Evolutionary conservation across 163 green algal species (phyloP).

Genomic region (Scenedesmus sp.): DNA sequence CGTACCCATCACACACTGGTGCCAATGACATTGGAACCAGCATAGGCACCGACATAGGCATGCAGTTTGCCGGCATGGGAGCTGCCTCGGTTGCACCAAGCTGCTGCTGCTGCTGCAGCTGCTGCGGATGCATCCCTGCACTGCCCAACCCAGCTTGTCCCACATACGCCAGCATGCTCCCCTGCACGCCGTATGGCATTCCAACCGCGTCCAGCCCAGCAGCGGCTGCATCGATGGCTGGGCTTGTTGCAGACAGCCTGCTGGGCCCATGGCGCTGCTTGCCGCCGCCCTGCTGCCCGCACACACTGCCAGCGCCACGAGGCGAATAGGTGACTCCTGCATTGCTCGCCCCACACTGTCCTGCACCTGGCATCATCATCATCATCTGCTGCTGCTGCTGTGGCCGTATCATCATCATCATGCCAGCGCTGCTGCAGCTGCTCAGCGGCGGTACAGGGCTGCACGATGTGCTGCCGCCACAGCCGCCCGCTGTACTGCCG

Average conservation of each 20-base stretch:
- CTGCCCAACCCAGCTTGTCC: background rate
- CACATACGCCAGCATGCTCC: background rate
- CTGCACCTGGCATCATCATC: background rate
- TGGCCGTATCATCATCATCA: background rate
- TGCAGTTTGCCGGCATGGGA: background rate
- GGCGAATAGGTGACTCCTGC: background rate
- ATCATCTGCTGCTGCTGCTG: constrained; percentile 9
- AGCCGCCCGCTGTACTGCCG: background rate
- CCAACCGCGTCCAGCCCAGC: background rate
- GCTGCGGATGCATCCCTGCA: background rate
- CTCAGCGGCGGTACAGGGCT: background rate
- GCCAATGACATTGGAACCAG: background rate
- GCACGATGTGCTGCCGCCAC: background rate
- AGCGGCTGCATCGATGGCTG: constrained; percentile 8
- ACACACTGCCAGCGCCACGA: background rate
- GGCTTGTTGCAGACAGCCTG: constrained; percentile 32
- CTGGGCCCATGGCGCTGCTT: constrained; percentile 34
- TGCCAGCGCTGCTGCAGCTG: constrained; percentile 1
- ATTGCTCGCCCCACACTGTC: background rate
- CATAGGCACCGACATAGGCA: background rate
- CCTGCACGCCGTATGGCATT: background rate
- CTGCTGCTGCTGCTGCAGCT: constrained; percentile 8
- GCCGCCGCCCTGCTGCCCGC: background rate
- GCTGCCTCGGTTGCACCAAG: background rate
- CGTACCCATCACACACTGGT: background rate